Evolutionary conservation across 768 basidiomycete species (phyloP), one percentile per base, ranked within the genome.

Genomic region (Auricularia sp.): DNA sequence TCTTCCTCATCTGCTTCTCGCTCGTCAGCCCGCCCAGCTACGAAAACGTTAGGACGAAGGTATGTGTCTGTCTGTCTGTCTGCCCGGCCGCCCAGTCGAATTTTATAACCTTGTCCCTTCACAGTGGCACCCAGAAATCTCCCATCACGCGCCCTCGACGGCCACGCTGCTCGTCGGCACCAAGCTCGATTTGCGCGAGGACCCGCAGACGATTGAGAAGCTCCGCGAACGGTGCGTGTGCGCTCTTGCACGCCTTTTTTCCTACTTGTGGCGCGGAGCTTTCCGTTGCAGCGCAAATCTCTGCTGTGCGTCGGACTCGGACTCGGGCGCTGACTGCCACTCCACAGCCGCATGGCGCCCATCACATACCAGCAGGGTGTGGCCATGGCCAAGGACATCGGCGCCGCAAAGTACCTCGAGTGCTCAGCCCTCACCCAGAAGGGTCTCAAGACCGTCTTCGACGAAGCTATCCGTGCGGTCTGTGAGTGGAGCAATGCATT

Each of bases 1-100:
- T 99, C 65, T 99, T 99, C 81, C 81, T 99, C 77, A 95, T 99
- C 74, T 99, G 97, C 77, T 99, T 99, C 81, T 96, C 93, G 61
- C 84, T 99, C 67, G 96, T 98, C 74, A 93, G 91, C 73, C 97
- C 97, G 43, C 96, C 97, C 29, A 93, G 91, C 77, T 98, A 93
- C 74, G 96, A 99, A 78, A 99, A 99, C 81, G 96, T 98, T 68
- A 86, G 90, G 77, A 97, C 94, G 68, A 98, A 98, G 84, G 96
- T 91, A 71, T 62, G 86, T 74, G 12, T 11, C 16, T 16, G n/a
- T n/a, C n/a, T n/a, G n/a, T n/a, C n/a, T n/a, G n/a, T 42, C 12
- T 33, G 43, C 29, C 29, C 29, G 29, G 29, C 29, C 29, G 29
- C 29, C 29, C 29, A 29, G 43, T 44, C 10, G 10, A 14, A 36